Conservation (phyloP, 192 early-diverging fungal species). For the Polychytrium aggregatum region DNA sequence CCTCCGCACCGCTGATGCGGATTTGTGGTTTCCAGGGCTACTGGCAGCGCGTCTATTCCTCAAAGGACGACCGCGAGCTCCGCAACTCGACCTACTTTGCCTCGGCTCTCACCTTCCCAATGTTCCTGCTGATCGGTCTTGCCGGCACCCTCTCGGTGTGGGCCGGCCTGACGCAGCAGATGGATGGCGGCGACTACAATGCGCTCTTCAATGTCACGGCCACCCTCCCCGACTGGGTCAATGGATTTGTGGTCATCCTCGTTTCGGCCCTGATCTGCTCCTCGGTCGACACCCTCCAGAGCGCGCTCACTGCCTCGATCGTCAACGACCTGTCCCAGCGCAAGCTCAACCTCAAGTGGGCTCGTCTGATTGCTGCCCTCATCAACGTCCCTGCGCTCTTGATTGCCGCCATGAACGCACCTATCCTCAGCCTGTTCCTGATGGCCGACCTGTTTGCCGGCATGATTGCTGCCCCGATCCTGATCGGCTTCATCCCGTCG, state of each 20-base stretch:
- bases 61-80: slow-evolving; percentile 48
- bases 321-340: slow-evolving; percentile 42
- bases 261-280: slow-evolving; percentile 55
- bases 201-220: slow-evolving; percentile 58
- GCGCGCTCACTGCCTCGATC: slow-evolving; percentile 49
- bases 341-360: slow-evolving; percentile 27
- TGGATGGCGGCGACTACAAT: no score
- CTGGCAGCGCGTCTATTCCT: slow-evolving; percentile 68
- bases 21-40: no score
- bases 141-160: slow-evolving; percentile 54
- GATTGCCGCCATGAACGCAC: not conserved
- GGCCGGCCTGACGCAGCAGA: slow-evolving; percentile 29
- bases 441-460: slow-evolving; percentile 5
- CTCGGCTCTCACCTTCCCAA: slow-evolving; percentile 37
- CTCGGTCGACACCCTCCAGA: slow-evolving; percentile 56
- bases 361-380: slow-evolving; percentile 25
- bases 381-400: slow-evolving; percentile 37
- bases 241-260: slow-evolving; percentile 43
- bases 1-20: no score
- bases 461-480: slow-evolving; percentile 2
- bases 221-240: slow-evolving; percentile 46
- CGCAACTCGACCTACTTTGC: slow-evolving; percentile 42
- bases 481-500: slow-evolving; percentile 1
- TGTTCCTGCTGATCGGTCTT: slow-evolving; percentile 47
- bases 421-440: slow-evolving; percentile 2